phyloP scores from a whole-genome alignment of 2,329 filamentous ascomycete species.

The Acrodontium crateriforme region DNA sequence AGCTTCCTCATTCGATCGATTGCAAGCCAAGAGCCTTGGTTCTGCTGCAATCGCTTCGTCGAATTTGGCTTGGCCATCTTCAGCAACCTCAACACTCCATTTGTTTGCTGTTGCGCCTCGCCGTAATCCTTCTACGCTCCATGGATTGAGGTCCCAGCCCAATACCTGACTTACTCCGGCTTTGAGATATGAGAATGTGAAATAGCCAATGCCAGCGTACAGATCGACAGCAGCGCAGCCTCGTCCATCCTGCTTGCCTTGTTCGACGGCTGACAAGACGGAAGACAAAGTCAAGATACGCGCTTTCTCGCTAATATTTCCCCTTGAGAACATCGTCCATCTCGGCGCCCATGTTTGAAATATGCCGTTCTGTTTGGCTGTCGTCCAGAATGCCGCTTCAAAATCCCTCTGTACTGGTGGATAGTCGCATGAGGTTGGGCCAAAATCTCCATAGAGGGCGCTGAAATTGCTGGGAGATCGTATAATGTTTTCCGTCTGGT shows the following conservation, averaged over 20 bases:
- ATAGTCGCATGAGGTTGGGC: slow-evolving; percentile 28
- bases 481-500: slow-evolving; percentile 45
- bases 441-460: slow-evolving; percentile 64
- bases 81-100: slow-evolving; percentile 18
- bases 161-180: slow-evolving; percentile 56
- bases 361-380: slow-evolving; percentile 60
- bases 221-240: slow-evolving; percentile 49
- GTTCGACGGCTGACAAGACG: slow-evolving; percentile 15
- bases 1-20: slow-evolving; percentile 27
- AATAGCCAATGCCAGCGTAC: slow-evolving; percentile 90
- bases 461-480: slow-evolving; percentile 58
- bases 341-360: slow-evolving; percentile 73
- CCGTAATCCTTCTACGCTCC: slow-evolving; percentile 33
- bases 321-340: slow-evolving; percentile 89
- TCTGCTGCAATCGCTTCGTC: slow-evolving; percentile 3
- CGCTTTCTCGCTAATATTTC: slow-evolving; percentile 81
- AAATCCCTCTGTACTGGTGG: slow-evolving; percentile 40
- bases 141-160: slow-evolving; percentile 74
- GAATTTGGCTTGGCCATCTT: slow-evolving; percentile 1
- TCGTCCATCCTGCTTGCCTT: slow-evolving; percentile 18
- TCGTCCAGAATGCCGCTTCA: slow-evolving; percentile 59
- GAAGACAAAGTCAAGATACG: slow-evolving; percentile 44
- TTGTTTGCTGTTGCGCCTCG: slow-evolving; percentile 28
- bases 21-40: slow-evolving; percentile 25
- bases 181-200: slow-evolving; percentile 68